These are phyloP conservation scores for Rhododendron simsii DNA, from an alignment of 148 eudicot genomes.

Conservation along the genomic window DNA sequence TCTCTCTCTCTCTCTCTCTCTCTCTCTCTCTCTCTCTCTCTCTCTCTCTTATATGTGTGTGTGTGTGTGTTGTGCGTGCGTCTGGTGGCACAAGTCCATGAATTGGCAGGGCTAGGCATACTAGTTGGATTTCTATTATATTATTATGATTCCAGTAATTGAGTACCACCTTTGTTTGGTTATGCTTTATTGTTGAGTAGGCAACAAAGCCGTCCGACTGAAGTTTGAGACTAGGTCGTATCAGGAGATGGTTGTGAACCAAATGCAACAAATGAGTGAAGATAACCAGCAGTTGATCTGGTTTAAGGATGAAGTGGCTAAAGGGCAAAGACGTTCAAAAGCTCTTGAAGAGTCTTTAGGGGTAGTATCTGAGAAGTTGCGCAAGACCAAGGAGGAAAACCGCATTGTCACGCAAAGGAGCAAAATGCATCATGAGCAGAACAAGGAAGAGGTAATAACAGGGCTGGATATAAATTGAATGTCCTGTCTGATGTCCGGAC, in stretches of 20 bases:
- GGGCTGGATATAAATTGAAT: neutral
- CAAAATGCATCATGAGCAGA: conserved; percentile 45
- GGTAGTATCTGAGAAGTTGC: conserved; percentile 41
- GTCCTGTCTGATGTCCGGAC: neutral
- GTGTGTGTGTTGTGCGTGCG: neutral
- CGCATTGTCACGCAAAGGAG: conserved; percentile 52
- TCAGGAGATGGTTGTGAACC: conserved; percentile 54
- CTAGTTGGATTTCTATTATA: neutral
- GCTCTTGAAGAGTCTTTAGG: conserved; percentile 46
- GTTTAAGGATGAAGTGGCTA: conserved; percentile 49
- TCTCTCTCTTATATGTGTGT: neutral
- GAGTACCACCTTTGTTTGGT: neutral
- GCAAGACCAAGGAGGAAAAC: conserved; percentile 39
- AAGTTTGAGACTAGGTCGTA: conserved; percentile 64
- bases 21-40: too few species aligned
- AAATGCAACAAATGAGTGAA: conserved; percentile 63
- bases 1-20: too few species aligned
- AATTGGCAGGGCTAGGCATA: neutral
- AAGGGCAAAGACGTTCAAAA: conserved; percentile 42
- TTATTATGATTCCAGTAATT: neutral
- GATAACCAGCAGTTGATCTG: conserved; percentile 62
- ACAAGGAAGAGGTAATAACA: conserved; percentile 55
- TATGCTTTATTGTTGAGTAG: conserved; percentile 29
- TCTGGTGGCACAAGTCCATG: too few species aligned
- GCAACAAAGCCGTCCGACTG: conserved; percentile 40